Conservation (phyloP, 805 yeast genomes). For the Starmerella apis region DNA sequence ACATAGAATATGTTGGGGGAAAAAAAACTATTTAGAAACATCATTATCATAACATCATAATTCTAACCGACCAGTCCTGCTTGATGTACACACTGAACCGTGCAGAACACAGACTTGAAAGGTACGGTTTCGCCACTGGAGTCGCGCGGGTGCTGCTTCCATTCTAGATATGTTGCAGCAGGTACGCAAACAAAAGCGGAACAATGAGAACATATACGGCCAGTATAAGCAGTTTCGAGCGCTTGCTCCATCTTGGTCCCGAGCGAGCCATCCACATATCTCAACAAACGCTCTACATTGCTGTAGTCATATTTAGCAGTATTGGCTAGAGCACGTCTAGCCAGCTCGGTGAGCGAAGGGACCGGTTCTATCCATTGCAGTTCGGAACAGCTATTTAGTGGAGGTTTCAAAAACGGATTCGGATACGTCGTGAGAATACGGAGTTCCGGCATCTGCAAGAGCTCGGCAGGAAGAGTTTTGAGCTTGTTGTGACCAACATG, state of each 20-base stretch:
- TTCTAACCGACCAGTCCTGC: background rate
- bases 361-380: background rate
- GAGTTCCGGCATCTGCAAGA: constrained; percentile 28
- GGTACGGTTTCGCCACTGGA: constrained; percentile 14
- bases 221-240: constrained; percentile 6
- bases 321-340: constrained; percentile 15
- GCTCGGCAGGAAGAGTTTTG: constrained; percentile 32
- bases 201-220: constrained; percentile 17
- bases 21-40: background rate
- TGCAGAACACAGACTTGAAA: constrained; percentile 10
- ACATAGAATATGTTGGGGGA: too few species aligned
- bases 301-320: constrained; percentile 3
- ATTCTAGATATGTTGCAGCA: background rate
- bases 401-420: constrained; percentile 29
- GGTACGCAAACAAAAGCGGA: constrained; percentile 7
- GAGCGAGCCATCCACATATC: background rate
- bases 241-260: background rate
- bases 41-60: constrained; percentile 3
- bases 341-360: constrained; percentile 17
- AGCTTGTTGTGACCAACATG: constrained; percentile 32
- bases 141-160: constrained; percentile 15
- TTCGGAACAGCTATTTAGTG: constrained; percentile 6
- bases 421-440: constrained; percentile 31
- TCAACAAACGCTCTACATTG: background rate
- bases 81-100: constrained; percentile 4